Base-by-base conservation (phyloP, 2,329 filamentous ascomycete species). In the Fusarium sp. region DNA sequence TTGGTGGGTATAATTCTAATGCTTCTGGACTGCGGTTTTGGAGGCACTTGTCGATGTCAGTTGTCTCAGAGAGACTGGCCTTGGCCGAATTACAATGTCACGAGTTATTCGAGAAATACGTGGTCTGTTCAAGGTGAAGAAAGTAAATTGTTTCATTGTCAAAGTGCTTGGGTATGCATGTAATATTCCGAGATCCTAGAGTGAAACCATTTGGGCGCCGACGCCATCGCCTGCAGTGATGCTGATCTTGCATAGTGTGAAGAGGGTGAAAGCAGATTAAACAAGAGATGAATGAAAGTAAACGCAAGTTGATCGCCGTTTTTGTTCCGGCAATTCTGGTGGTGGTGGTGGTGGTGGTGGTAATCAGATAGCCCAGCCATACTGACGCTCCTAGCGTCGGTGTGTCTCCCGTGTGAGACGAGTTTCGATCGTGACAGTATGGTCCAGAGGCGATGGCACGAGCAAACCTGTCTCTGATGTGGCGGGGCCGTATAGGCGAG, bases 401-500 rank as follows among this genome's bases (percentile, higher is more conserved):
- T 70, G 65, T n/a, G 72, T 68, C 62, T 77, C 73, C 7, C 63
- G 64, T n/a, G 66, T 68, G 36, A 78, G 60, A 30, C 71, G 57
- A n/a, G 75, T 78, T 52, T 77, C 70, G 8, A 77, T 59, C 12
- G 62, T 68, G 51, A 78, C 73, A 31, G 63, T 63, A 15, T 70
- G 71, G 3, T 48, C 53, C 15, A 63, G 68, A 3, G 60, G 51
- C 31, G 56, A 68, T 37, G 60, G 56, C n/a, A 56, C 44, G 12
- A 61, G 46, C 7, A 63, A 37, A 8, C 56, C 52, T 11, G 57
- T 43, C 16, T 71, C 57, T 15, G 60, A 57, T 7, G 64, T 62
- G 30, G 39, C 27, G 27, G n/a, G 23, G 5, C 53, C 52, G 4
- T 59, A 58, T 30, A 57, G 36, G 27, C 40, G 18, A 3, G n/a